A percentile compares a stretch with the other conserved stretches of the same genome.
phyloP scores from a whole-genome alignment of 257 asterid genomes.

The Ocimum tenuiflorum region DNA sequence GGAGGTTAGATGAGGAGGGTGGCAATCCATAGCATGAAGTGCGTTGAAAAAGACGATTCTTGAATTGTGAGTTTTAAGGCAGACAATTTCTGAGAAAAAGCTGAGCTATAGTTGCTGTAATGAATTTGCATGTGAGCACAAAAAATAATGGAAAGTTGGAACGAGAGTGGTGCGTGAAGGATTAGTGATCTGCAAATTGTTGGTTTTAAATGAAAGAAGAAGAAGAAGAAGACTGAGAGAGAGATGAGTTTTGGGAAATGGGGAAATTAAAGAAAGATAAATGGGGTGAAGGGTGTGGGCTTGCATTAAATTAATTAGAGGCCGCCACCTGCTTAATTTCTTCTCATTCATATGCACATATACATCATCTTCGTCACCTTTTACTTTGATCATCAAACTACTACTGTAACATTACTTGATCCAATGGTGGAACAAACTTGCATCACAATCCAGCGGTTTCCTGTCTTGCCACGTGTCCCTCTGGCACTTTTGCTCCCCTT shows the following conservation, averaged over 20 bases:
- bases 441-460: conserved; percentile 26
- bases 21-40: conserved; percentile 23
- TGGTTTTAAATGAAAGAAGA: conserved; percentile 6
- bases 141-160: background rate
- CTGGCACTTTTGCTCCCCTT: conserved; percentile 28
- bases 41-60: background rate
- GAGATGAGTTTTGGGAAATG: no score
- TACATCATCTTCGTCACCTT: background rate
- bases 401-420: background rate
- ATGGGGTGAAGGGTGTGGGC: no score
- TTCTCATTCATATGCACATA: no score
- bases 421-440: conserved; percentile 25
- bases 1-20: conserved; percentile 18
- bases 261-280: no score
- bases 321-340: no score
- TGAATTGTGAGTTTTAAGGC: conserved; percentile 34
- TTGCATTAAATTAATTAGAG: no score
- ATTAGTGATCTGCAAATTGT: background rate
- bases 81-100: conserved; percentile 21
- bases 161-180: no score
- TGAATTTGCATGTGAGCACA: no score
- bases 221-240: background rate
- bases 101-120: background rate
- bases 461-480: conserved; percentile 26
- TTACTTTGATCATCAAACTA: background rate